These are phyloP conservation scores for Bacterosira constricta DNA, from an alignment of 108 stramenopile species.

Conservation along the genomic window DNA sequence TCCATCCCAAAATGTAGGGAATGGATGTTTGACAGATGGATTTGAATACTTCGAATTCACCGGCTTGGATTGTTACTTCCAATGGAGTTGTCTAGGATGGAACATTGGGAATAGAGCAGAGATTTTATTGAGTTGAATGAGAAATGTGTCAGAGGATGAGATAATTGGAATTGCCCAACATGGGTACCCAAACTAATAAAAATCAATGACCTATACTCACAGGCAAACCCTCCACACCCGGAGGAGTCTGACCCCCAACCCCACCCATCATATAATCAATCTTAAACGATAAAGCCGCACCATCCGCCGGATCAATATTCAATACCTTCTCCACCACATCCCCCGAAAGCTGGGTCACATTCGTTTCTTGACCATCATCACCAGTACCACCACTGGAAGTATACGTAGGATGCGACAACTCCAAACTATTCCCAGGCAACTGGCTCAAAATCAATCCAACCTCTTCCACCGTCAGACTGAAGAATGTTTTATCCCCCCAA, in stretches of 20 bases:
- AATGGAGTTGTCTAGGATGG: conserved; percentile 35
- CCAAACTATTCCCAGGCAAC: conserved; percentile 47
- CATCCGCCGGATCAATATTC: conserved; percentile 56
- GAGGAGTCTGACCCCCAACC: conserved; percentile 51
- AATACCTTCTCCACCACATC: conserved; percentile 61
- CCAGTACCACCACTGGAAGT: background rate
- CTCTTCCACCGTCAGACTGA: conserved; percentile 61
- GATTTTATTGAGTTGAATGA: background rate
- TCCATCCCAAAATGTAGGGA: conserved; percentile 63
- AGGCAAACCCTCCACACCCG: conserved; percentile 9
- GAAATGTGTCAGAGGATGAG: no score
- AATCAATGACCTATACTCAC: conserved; percentile 21
- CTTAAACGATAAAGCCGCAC: conserved; percentile 46
- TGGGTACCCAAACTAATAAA: background rate
- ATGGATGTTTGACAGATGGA: conserved; percentile 53
- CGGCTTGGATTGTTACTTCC: conserved; percentile 52
- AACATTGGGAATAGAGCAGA: background rate
- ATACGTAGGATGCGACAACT: conserved; percentile 37
- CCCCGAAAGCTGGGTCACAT: conserved; percentile 21
- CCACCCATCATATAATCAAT: conserved; percentile 60
- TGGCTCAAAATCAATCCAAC: conserved; percentile 56
- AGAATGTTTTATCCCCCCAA: conserved; percentile 42
- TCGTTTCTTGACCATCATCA: background rate
- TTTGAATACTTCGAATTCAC: conserved; percentile 62
- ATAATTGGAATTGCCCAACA: no score